These are phyloP conservation scores for Ophiostoma perfectum DNA, from an alignment of 2,329 filamentous ascomycete species.

Conservation along the genomic window DNA sequence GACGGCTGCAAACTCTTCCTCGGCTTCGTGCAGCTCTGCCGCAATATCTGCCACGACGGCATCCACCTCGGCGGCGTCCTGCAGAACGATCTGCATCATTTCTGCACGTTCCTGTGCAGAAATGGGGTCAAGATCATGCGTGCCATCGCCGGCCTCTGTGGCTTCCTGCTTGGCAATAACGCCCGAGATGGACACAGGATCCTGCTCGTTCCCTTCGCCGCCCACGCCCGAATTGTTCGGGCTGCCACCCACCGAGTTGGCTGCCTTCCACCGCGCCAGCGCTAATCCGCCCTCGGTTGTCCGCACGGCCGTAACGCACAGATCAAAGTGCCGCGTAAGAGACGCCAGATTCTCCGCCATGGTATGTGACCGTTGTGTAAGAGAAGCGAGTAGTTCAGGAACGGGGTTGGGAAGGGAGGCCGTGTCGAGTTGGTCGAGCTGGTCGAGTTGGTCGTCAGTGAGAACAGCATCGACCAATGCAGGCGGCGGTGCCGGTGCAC, in stretches of 20 bases:
- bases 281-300: conserved; percentile 78
- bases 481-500: conserved; percentile 34
- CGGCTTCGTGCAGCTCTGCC: conserved; percentile 71
- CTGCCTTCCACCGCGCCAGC: conserved; percentile 61
- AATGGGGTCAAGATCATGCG: conserved; percentile 55
- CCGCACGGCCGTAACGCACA: conserved; percentile 85
- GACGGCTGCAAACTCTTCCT: conserved; percentile 60
- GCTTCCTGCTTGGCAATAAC: conserved; percentile 52
- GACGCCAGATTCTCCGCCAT: conserved; percentile 78
- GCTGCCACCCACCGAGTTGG: conserved; percentile 46
- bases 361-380: conserved; percentile 70
- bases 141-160: conserved; percentile 1
- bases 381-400: conserved; percentile 50
- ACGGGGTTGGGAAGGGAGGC: conserved; percentile 32
- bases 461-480: conserved; percentile 20
- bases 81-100: conserved; percentile 73
- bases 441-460: background rate
- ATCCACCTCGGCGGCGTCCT: conserved; percentile 63
- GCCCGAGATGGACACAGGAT: conserved; percentile 56
- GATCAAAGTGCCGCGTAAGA: conserved; percentile 82
- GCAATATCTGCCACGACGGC: conserved; percentile 65
- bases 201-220: conserved; percentile 30
- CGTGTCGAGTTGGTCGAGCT: background rate
- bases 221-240: conserved; percentile 32
- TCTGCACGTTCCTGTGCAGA: conserved; percentile 71